Evolutionary conservation across 2,329 filamentous ascomycete species (phyloP).

Genomic region (Colletotrichum godetiae): DNA sequence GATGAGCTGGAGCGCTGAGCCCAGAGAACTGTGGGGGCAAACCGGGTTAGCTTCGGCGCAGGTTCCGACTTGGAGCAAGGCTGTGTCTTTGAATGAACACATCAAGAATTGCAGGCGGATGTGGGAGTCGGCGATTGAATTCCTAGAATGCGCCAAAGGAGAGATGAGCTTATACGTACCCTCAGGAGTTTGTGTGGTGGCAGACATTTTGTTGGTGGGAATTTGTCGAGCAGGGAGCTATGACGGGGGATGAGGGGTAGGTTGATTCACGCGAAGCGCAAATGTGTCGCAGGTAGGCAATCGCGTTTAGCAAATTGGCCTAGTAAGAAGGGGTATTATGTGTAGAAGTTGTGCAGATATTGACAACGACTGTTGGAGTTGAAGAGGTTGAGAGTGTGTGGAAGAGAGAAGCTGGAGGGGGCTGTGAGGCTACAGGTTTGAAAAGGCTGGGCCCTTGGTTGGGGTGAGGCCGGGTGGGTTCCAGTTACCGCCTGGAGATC

Average conservation of each 20-base stretch:
- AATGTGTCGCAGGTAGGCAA: conserved; percentile 18
- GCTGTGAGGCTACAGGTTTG: conserved; percentile 32
- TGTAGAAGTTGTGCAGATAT: neutral
- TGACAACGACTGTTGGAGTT: conserved; percentile 11
- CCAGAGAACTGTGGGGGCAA: conserved; percentile 80
- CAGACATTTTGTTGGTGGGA: conserved; percentile 41
- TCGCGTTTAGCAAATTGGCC: conserved; percentile 11
- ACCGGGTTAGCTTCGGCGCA: conserved; percentile 4
- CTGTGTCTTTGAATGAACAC: neutral
- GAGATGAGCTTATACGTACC: conserved; percentile 45
- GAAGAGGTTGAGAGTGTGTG: conserved; percentile 2
- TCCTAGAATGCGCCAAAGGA: neutral
- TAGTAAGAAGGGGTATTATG: neutral
- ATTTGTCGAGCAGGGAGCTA: conserved; percentile 31
- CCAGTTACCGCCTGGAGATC: conserved; percentile 32
- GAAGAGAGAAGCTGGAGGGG: conserved; percentile 17
- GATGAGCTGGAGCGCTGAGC: conserved; percentile 90
- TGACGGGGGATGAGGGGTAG: conserved; percentile 34
- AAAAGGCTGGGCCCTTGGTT: conserved; percentile 30
- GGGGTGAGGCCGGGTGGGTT: conserved; percentile 33
- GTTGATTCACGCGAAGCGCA: conserved; percentile 28
- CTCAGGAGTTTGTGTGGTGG: conserved; percentile 49
- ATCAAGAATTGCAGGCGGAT: neutral
- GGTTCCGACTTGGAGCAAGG: neutral
- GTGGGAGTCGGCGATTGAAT: conserved; percentile 7